Evolutionary conservation across 2,329 filamentous ascomycete species (phyloP).

Genomic region (Cadophora sp.): DNA sequence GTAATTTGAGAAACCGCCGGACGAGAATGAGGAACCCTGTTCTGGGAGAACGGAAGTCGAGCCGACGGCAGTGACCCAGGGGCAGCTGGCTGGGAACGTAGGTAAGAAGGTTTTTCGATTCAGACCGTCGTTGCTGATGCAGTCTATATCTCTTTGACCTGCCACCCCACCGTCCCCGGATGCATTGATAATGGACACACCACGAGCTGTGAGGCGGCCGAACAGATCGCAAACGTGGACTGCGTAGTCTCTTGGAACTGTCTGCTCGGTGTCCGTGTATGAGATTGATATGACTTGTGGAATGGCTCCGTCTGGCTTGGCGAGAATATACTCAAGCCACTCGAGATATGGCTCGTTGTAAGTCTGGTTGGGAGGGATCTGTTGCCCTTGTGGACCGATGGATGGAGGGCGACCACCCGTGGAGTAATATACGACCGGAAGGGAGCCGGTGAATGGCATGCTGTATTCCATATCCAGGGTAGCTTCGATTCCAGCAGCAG

Average conservation of each 20-base stretch:
- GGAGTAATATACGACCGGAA: constrained; percentile 58
- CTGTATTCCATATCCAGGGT: constrained; percentile 64
- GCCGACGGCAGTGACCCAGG: constrained; percentile 15
- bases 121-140: constrained; percentile 63
- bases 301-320: constrained; percentile 55
- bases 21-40: constrained; percentile 51
- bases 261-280: constrained; percentile 71
- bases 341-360: constrained; percentile 71
- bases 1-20: constrained; percentile 40
- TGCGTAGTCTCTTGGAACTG: constrained; percentile 65
- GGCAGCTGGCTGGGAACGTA: constrained; percentile 61
- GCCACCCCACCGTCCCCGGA: constrained; percentile 58
- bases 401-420: constrained; percentile 61
- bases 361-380: constrained; percentile 46
- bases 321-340: constrained; percentile 63
- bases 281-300: constrained; percentile 68
- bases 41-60: constrained; percentile 52
- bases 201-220: constrained; percentile 66
- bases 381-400: constrained; percentile 44
- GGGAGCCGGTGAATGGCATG: constrained; percentile 57
- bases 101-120: constrained; percentile 61
- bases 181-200: constrained; percentile 65
- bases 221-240: constrained; percentile 66
- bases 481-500: constrained; percentile 52
- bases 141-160: constrained; percentile 50